Evolutionary conservation across 75 land plant species (phyloP), one percentile per base, ranked within the genome.

Genomic region (Pinus tabuliformis): DNA sequence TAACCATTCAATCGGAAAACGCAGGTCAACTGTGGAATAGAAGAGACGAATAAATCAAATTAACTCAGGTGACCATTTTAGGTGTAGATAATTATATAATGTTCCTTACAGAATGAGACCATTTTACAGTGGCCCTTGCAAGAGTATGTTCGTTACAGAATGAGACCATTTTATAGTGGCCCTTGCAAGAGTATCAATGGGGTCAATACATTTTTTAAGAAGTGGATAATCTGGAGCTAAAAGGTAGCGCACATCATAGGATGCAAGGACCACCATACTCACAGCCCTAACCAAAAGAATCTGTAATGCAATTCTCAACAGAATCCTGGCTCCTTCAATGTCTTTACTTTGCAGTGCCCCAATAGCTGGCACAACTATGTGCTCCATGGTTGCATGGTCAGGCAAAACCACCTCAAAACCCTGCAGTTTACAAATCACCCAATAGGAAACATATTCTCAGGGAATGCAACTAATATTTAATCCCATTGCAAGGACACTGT

Each of bases 351-450:
- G 74, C 49, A 85, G 45, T 49, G 92, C 88, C 15, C 79, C 89
- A 17, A 85, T 78, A 17, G 88, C 92, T 59, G 92, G 92, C 65
- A 86, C 72, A 18, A 91, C 84, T 24, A 82, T 79, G 72, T 84
- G 92, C 72, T 91, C 92, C 86, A 86, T 86, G 26, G 91, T 86
- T 76, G 92, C 92, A 65, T 89, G 84, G 62, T 91, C 92, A 30
- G 88, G 92, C 62, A 87, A 73, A 49, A 89, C 82, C 30, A 91
- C 86, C 86, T 91, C 91, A 71, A 88, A 91, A 20, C 92, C 92
- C 92, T 91, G 84, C 80, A 56, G 78, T 70, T 42, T 21, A 33
- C 21, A 66, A 72, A 54, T 18, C 24, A 74, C 28, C 39, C 18
- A 58, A 30, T 56, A 56, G 13, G 7, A 4, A 11, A 72, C 14